Percentiles rank a stretch among this genome's conserved stretches.
phyloP scores from a whole-genome alignment of 257 asterid species.

The Petunia secreta region DNA sequence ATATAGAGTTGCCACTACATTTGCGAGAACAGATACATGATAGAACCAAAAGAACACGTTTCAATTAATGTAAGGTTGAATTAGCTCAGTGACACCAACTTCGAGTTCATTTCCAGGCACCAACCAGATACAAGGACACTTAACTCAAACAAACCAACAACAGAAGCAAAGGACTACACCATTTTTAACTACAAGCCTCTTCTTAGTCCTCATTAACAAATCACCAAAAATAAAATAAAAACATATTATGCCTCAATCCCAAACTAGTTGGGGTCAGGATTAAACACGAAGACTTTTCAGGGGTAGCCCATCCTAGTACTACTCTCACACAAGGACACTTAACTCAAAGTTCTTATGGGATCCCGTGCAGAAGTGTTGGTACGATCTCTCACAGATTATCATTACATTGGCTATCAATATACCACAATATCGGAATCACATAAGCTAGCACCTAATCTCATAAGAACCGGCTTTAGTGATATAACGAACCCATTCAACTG shows the following conservation, averaged over 20 bases:
- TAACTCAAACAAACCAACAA: constrained; percentile 15
- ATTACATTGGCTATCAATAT: background rate
- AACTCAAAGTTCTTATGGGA: background rate
- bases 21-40: too few species aligned
- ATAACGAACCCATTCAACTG: constrained; percentile 99
- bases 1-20: too few species aligned
- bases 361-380: background rate
- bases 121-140: background rate
- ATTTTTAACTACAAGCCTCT: background rate
- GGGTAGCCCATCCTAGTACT: background rate
- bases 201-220: background rate
- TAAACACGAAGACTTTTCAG: background rate
- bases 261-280: background rate
- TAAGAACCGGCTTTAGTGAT: constrained; percentile 98
- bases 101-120: constrained; percentile 16
- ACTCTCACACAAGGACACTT: background rate
- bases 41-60: too few species aligned
- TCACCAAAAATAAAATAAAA: background rate
- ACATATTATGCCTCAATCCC: background rate
- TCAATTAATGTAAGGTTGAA: too few species aligned
- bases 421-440: background rate
- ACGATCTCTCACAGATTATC: background rate
- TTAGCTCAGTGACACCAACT: too few species aligned
- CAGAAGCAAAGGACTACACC: background rate
- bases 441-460: constrained; percentile 80